Conservation (phyloP, 2,329 filamentous ascomycete species). For the Claviceps cyperi region DNA sequence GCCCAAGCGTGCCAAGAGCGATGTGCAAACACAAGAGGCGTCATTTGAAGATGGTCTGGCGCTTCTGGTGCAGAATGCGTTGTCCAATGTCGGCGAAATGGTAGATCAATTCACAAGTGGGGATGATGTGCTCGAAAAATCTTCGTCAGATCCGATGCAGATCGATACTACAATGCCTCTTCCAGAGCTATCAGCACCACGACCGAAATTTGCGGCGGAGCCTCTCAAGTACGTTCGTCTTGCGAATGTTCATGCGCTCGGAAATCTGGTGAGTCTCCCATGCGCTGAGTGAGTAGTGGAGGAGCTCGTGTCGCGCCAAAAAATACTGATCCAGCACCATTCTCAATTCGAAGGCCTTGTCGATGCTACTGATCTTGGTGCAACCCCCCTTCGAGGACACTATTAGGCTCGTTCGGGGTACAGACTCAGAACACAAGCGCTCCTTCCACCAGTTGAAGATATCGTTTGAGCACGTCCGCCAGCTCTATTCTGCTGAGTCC, state of each 20-base stretch:
- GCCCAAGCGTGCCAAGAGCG: slow-evolving; percentile 22
- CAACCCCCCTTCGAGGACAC: slow-evolving; percentile 23
- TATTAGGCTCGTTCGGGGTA: slow-evolving; percentile 18
- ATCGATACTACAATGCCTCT: slow-evolving; percentile 16
- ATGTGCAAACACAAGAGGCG: slow-evolving; percentile 13
- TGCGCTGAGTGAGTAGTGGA: neutral
- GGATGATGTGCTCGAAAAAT: slow-evolving; percentile 10
- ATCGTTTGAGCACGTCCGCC: slow-evolving; percentile 19
- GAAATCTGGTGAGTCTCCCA: slow-evolving; percentile 23
- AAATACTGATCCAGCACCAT: neutral
- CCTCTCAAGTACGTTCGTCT: slow-evolving; percentile 24
- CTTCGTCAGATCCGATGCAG: slow-evolving; percentile 19
- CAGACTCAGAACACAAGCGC: slow-evolving; percentile 19
- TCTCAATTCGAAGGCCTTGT: slow-evolving; percentile 18
- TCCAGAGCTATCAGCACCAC: slow-evolving; percentile 15
- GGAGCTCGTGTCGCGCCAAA: neutral
- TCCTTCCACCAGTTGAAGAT: slow-evolving; percentile 18
- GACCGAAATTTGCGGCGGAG: slow-evolving; percentile 20
- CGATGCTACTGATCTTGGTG: slow-evolving; percentile 23
- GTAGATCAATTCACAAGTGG: slow-evolving; percentile 18
- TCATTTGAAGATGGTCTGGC: slow-evolving; percentile 22
- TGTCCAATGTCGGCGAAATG: slow-evolving; percentile 25
- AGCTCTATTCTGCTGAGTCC: slow-evolving; percentile 19
- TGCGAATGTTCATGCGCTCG: slow-evolving; percentile 24
- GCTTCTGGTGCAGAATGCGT: slow-evolving; percentile 25